Base-by-base conservation (phyloP, 345 rosid genomes). In the Triadica sebifera region DNA sequence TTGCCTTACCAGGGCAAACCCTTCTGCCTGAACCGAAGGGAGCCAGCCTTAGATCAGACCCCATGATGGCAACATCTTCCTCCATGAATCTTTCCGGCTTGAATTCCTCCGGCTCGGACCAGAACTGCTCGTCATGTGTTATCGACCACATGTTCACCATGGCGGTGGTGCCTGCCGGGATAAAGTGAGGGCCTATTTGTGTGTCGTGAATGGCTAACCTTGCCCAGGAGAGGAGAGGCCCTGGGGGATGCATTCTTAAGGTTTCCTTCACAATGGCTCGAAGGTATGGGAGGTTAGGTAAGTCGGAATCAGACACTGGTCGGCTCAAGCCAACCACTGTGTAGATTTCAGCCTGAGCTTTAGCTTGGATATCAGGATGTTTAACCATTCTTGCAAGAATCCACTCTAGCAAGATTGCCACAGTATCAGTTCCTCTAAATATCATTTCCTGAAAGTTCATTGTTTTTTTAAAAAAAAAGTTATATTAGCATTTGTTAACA, bases 141-240 rank as follows among this genome's bases (percentile, higher is more conserved):
- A 92, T 94, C 2, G 94, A 81, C 97, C 97, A 94, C 98, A 92
- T 94, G 85, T 88, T 92, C 24, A 94, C 97, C 97, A 92, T 94
- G 41, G 96, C 97, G 0, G 94, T 85, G 29, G 97, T 90, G 67
- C 96, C 94, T 0, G 91, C 92, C 0, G 97, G 97, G 69, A 94
- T 67, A n/a, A 87, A 78, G 50, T 78, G 80, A 3, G 77, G 68
- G 37, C 89, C 92, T 0, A 92, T 67, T 7, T 82, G 85, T 60
- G 87, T 85, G 82, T 93, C 95, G 25, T 90, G 93, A 72, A 86
- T 84, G 12, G 96, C 89, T 0, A 92, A 86, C 41, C 98, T 81
- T 25, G 97, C 98, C 96, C 97, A 92, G 1, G 97, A 94, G 16
- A 94, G 89, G 51, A 94, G 91, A 0, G 93, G 97, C 3, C 97